Conservation (phyloP, 768 basidiomycete species). For the Suillus weaverae region DNA sequence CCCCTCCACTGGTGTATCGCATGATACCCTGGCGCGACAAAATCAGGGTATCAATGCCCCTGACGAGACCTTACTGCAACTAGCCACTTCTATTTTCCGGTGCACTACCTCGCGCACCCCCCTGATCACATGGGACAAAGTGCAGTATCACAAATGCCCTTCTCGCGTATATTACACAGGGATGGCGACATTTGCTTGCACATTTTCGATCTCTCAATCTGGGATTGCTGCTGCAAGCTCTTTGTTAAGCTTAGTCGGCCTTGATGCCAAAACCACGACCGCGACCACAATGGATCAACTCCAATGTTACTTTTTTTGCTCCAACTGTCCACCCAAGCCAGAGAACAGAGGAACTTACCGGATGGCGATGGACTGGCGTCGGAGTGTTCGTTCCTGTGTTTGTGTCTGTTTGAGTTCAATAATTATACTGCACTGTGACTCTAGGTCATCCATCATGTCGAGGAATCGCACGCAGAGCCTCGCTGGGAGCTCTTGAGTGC, state of each 20-base stretch:
- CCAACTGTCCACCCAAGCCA: neutral
- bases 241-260: neutral
- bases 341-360: neutral
- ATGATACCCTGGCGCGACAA: neutral
- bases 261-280: neutral
- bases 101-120: neutral
- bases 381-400: neutral
- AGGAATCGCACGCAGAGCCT: neutral
- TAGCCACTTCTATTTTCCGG: slow-evolving; percentile 2
- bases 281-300: neutral
- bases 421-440: neutral
- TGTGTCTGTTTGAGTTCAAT: neutral
- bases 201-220: neutral
- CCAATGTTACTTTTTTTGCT: neutral
- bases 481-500: slow-evolving; percentile 2
- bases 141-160: neutral
- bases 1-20: neutral
- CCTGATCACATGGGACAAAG: slow-evolving; percentile 1
- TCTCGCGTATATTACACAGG: rapidly evolving
- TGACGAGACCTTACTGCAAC: neutral
- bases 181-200: neutral
- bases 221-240: neutral
- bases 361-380: slow-evolving; percentile 5
- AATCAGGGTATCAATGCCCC: neutral
- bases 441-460: slow-evolving; percentile 4